Percentiles rank a stretch among this genome's conserved stretches.
These are phyloP conservation scores for Sarocladium strictum DNA, from an alignment of 2,329 filamentous ascomycete species.

Conservation along the genomic window DNA sequence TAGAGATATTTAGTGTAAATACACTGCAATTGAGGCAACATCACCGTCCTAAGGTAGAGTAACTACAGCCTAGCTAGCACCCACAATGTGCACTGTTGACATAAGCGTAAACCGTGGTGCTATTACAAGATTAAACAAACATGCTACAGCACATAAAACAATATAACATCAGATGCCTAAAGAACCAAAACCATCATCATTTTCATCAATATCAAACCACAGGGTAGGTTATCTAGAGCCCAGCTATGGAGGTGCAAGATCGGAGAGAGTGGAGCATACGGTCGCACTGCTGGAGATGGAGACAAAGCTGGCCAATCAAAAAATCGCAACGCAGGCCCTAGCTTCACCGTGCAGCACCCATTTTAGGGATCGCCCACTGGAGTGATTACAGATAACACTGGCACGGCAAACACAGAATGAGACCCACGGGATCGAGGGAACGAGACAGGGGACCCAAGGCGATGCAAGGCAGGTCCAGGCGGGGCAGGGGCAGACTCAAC, in stretches of 20 bases:
- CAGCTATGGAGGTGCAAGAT: neutral
- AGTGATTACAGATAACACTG: neutral
- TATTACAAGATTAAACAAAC: too few species aligned
- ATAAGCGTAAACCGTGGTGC: too few species aligned
- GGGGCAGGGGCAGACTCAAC: neutral
- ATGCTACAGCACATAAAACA: too few species aligned
- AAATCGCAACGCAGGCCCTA: neutral
- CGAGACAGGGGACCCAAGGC: neutral
- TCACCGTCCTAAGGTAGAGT: too few species aligned
- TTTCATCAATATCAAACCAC: neutral
- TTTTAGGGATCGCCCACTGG: slow-evolving; percentile 3
- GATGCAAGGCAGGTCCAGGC: neutral
- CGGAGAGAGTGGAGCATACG: neutral
- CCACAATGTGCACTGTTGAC: too few species aligned
- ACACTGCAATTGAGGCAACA: too few species aligned
- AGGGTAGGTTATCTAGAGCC: neutral
- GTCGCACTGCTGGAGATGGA: neutral
- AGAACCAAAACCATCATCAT: too few species aligned
- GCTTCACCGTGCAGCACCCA: neutral
- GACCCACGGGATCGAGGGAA: slow-evolving; percentile 5
- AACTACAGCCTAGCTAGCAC: too few species aligned
- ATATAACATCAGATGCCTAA: too few species aligned
- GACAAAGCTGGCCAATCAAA: slow-evolving; percentile 3
- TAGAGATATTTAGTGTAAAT: too few species aligned
- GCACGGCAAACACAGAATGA: neutral